Evolutionary conservation across 2,329 filamentous ascomycete genomes (phyloP).

Genomic region (Fonsecaea erecta): DNA sequence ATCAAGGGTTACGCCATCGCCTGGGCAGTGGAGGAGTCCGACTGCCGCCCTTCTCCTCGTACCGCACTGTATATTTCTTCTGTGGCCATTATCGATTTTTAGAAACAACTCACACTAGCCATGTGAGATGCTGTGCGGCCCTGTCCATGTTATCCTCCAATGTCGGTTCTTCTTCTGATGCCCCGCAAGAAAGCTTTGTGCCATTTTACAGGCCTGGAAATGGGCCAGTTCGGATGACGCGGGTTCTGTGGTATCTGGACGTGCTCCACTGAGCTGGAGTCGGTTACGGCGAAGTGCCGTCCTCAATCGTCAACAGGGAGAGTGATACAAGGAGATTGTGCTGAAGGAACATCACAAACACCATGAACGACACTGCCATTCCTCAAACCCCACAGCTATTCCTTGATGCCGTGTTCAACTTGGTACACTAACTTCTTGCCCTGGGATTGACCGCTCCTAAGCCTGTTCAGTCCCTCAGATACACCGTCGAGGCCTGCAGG

Average conservation of each 20-base stretch:
- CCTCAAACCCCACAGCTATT: not conserved
- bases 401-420: not conserved
- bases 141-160: not conserved
- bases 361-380: too few species aligned
- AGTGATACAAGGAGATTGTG: not conserved
- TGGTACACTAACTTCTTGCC: slow-evolving; percentile 23
- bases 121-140: not conserved
- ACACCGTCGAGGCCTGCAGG: slow-evolving; percentile 49
- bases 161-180: not conserved
- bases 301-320: too few species aligned
- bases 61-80: slow-evolving; percentile 7
- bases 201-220: slow-evolving; percentile 27
- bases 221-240: slow-evolving; percentile 16
- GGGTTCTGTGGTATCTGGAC: slow-evolving; percentile 24
- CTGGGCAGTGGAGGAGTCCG: slow-evolving; percentile 11
- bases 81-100: not conserved
- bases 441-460: slow-evolving; percentile 4
- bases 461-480: slow-evolving; percentile 12
- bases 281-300: slow-evolving; percentile 5
- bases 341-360: not conserved
- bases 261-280: slow-evolving; percentile 27
- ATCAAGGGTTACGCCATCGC: not conserved
- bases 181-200: slow-evolving; percentile 20
- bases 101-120: slow-evolving; percentile 3
- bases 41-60: not conserved